phyloP scores from a whole-genome alignment of 805 yeast genomes.

The Kluyveromyces lactis region DNA sequence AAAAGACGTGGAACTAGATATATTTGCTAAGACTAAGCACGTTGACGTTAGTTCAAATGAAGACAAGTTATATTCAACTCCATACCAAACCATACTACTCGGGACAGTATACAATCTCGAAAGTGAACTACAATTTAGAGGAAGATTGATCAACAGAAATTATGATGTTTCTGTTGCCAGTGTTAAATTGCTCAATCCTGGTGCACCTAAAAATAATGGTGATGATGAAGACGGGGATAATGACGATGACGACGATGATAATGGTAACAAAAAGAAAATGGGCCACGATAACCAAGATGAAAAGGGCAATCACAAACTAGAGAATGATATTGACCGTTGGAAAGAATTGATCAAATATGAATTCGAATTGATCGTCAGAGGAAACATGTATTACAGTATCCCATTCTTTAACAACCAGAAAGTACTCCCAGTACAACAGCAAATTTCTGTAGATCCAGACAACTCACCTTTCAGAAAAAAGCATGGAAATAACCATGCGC shows the following conservation, averaged over 20 bases:
- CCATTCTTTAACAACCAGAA: constrained; percentile 51
- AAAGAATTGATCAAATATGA: constrained; percentile 64
- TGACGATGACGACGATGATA: background rate
- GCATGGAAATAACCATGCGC: background rate
- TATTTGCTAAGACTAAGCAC: constrained; percentile 69
- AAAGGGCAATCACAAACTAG: constrained; percentile 14
- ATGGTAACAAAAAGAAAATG: too few relatives aligned
- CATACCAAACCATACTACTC: constrained; percentile 58
- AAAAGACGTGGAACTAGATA: constrained; percentile 63
- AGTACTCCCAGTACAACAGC: constrained; percentile 54
- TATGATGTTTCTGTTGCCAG: constrained; percentile 55
- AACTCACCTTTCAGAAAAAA: background rate
- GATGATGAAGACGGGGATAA: background rate
- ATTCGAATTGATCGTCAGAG: constrained; percentile 77
- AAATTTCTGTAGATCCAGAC: constrained; percentile 47
- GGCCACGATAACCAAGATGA: too few relatives aligned
- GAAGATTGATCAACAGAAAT: constrained; percentile 65
- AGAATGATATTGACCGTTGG: constrained; percentile 52
- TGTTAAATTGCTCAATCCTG: constrained; percentile 67
- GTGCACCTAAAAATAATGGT: constrained; percentile 31
- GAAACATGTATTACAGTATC: constrained; percentile 67
- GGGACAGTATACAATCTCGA: constrained; percentile 65
- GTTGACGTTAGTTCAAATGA: constrained; percentile 13
- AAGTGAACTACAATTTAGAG: constrained; percentile 63
- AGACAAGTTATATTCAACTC: constrained; percentile 16